Evolutionary conservation across 805 yeast genomes (phyloP).

Genomic region (Yamadazyma olivae): DNA sequence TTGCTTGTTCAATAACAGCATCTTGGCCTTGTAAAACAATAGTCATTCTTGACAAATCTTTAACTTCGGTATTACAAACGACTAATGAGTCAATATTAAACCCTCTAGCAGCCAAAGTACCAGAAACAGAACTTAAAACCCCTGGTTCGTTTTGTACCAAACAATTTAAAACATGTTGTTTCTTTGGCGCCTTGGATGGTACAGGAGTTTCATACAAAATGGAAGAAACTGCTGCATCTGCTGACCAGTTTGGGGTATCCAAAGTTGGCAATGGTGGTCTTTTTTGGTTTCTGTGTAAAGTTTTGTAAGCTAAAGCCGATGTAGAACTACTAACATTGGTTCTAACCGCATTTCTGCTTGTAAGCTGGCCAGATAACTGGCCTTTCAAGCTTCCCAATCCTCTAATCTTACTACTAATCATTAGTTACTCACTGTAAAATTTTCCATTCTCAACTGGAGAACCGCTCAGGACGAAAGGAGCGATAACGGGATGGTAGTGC

Average conservation of each 20-base stretch:
- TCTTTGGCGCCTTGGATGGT: slow-evolving; percentile 57
- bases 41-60: slow-evolving; percentile 95
- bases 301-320: slow-evolving; percentile 92
- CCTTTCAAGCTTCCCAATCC: too few species aligned
- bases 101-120: slow-evolving; percentile 96
- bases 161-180: slow-evolving; percentile 92
- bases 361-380: too few species aligned
- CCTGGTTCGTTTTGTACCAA: slow-evolving; percentile 99
- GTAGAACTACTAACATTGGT: slow-evolving; percentile 60
- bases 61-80: slow-evolving; percentile 94
- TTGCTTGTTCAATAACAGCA: slow-evolving; percentile 95
- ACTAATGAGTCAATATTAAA: slow-evolving; percentile 97
- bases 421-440: not conserved
- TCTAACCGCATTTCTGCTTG: slow-evolving; percentile 5
- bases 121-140: slow-evolving; percentile 88
- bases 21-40: slow-evolving; percentile 92
- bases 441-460: too few species aligned
- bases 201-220: slow-evolving; percentile 89
- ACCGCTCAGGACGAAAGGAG: too few species aligned
- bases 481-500: too few species aligned
- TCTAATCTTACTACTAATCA: not conserved
- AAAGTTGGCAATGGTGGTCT: slow-evolving; percentile 91
- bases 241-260: slow-evolving; percentile 92
- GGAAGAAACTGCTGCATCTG: slow-evolving; percentile 94
- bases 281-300: slow-evolving; percentile 78